These are phyloP conservation scores for Phytophthora podocarpi DNA, from an alignment of 352 stramenopile species.

Conservation along the genomic window DNA sequence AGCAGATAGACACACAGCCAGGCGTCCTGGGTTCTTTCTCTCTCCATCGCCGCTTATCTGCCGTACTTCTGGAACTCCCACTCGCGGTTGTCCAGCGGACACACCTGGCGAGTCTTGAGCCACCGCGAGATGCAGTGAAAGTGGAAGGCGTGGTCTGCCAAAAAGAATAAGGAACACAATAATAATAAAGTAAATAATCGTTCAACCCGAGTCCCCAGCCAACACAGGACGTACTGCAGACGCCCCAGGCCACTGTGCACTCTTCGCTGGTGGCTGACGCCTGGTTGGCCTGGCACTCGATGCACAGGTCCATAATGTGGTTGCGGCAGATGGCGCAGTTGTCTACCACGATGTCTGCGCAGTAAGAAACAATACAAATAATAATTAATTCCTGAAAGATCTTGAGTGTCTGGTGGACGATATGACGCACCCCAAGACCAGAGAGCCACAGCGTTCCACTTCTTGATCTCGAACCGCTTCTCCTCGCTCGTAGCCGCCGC, in stretches of 20 bases:
- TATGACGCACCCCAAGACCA: conserved; percentile 95
- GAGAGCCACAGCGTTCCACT: conserved; percentile 99
- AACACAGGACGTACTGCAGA: conserved; percentile 71
- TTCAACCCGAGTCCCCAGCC: not conserved
- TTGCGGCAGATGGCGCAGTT: conserved; percentile 99
- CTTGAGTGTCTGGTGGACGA: not conserved
- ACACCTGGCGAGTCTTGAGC: conserved; percentile 99
- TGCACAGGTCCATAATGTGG: conserved; percentile 99
- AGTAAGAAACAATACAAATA: conserved; percentile 14
- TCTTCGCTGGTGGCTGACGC: conserved; percentile 88
- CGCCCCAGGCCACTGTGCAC: conserved; percentile 87
- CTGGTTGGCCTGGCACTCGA: conserved; percentile 98
- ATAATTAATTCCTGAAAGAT: conserved; percentile 24
- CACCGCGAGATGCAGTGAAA: conserved; percentile 99
- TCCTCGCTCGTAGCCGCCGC: conserved; percentile 42
- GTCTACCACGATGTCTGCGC: conserved; percentile 85
- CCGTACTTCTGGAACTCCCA: conserved; percentile 99
- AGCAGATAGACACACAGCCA: not conserved
- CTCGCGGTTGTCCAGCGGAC: conserved; percentile 99
- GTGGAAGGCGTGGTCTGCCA: conserved; percentile 98
- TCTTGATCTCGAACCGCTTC: conserved; percentile 99
- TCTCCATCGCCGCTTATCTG: conserved; percentile 51
- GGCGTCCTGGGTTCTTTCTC: conserved; percentile 1
- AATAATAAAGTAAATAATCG: not conserved
- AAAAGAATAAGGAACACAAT: conserved; percentile 28